Conservation (phyloP, 1,284 basidiomycete species). For the Trametes hirsuta region DNA sequence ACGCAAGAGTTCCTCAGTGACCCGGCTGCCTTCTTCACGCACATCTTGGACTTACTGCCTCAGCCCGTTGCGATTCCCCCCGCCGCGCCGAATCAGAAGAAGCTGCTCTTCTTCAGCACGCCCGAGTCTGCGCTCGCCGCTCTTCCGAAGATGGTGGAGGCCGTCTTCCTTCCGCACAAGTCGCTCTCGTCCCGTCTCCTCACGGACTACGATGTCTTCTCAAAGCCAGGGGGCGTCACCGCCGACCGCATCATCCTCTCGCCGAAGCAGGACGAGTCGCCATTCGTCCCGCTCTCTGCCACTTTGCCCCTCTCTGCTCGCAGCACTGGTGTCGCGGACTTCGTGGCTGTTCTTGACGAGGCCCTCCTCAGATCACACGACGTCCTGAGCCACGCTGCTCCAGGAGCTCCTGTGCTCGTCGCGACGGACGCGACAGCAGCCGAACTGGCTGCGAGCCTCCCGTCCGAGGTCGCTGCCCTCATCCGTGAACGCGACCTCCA, state of each 20-base stretch:
- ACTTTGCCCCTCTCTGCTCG: constrained; percentile 53
- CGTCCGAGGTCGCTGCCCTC: constrained; percentile 44
- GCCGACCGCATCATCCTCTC: constrained; percentile 64
- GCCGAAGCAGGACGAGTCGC: constrained; percentile 39
- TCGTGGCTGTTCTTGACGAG: constrained; percentile 73
- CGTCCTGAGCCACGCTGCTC: constrained; percentile 59
- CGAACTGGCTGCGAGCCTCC: constrained; percentile 62
- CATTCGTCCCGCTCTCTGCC: constrained; percentile 51
- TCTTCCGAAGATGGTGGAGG: constrained; percentile 58
- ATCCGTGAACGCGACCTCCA: constrained; percentile 53
- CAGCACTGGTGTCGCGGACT: constrained; percentile 57
- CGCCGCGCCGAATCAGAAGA: constrained; percentile 45
- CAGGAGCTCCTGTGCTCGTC: constrained; percentile 61
- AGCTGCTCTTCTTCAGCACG: constrained; percentile 64
- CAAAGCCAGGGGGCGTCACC: constrained; percentile 67
- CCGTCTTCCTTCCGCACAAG: constrained; percentile 51
- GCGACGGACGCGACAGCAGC: constrained; percentile 62
- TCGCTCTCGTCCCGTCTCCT: constrained; percentile 60
- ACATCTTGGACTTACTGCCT: constrained; percentile 40
- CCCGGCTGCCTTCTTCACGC: constrained; percentile 48
- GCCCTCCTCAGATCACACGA: constrained; percentile 69
- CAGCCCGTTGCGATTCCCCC: constrained; percentile 20
- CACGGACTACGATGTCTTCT: constrained; percentile 70
- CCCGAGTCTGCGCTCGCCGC: constrained; percentile 55
- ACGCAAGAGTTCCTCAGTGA: constrained; percentile 55